Evolutionary conservation across 2,329 filamentous ascomycete genomes (phyloP).

Genomic region (Achaetomium macrosporum): DNA sequence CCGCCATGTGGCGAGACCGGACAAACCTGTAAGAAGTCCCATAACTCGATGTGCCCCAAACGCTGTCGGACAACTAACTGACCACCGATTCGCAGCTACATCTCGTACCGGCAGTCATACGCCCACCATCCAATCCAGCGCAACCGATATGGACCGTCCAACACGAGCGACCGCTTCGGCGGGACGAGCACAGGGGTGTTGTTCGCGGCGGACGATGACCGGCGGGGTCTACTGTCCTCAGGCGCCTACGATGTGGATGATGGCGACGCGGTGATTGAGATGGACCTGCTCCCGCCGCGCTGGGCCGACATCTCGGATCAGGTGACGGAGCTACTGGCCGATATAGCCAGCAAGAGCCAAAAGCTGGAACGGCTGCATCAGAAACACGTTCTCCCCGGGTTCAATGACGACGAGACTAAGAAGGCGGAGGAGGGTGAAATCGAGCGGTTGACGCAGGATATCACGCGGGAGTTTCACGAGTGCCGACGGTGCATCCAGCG

Average conservation of each 20-base stretch:
- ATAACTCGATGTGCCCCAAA: background rate
- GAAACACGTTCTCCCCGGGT: conserved; percentile 93
- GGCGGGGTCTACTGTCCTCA: conserved; percentile 76
- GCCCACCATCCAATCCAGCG: conserved; percentile 89
- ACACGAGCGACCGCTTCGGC: conserved; percentile 39
- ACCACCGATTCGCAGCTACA: conserved; percentile 58
- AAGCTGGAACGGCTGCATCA: conserved; percentile 89
- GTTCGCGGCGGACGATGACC: conserved; percentile 48
- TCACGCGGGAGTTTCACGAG: conserved; percentile 81
- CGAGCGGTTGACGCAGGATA: conserved; percentile 80
- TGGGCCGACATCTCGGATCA: conserved; percentile 97
- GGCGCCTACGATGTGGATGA: conserved; percentile 76
- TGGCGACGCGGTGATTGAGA: conserved; percentile 93
- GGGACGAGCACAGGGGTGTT: conserved; percentile 49
- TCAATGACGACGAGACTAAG: conserved; percentile 91
- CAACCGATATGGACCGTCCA: conserved; percentile 54
- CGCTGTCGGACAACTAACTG: background rate
- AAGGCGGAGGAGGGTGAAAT: conserved; percentile 83
- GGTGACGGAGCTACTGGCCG: conserved; percentile 73
- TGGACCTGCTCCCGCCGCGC: conserved; percentile 90
- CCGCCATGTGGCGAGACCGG: conserved; percentile 96
- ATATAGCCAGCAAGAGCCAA: conserved; percentile 76
- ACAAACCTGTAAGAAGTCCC: conserved; percentile 78
- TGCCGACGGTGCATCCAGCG: conserved; percentile 86
- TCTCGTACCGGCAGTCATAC: conserved; percentile 98